A percentile compares a stretch with the other conserved stretches of the same genome.
Evolutionary conservation across 2,329 filamentous ascomycete species (phyloP).

Genomic region (Pseudohalonectria lignicola): DNA sequence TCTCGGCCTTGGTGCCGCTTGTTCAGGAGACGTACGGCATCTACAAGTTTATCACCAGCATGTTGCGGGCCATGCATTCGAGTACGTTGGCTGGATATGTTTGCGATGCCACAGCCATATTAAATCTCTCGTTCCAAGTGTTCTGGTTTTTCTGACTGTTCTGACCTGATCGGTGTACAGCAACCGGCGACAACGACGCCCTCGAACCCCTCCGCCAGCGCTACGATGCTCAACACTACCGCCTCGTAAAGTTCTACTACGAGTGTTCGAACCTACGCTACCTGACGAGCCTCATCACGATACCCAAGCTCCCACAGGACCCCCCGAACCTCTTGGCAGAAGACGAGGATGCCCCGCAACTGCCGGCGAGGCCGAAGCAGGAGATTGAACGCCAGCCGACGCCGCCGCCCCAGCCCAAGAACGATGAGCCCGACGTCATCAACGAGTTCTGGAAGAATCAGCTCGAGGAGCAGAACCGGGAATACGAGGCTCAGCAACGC

Average conservation of each 20-base stretch:
- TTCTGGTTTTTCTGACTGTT: slow-evolving; percentile 2
- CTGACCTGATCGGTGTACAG: slow-evolving; percentile 32
- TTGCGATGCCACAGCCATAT: neutral
- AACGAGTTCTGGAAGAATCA: slow-evolving; percentile 97
- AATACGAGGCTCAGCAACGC: slow-evolving; percentile 90
- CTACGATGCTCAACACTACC: slow-evolving; percentile 94
- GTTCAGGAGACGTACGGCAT: slow-evolving; percentile 98
- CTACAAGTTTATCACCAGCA: slow-evolving; percentile 99
- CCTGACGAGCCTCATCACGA: slow-evolving; percentile 88
- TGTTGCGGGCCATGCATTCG: slow-evolving; percentile 95
- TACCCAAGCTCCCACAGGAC: slow-evolving; percentile 90
- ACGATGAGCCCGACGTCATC: slow-evolving; percentile 85
- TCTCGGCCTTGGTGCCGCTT: slow-evolving; percentile 83
- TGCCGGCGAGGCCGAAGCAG: slow-evolving; percentile 72
- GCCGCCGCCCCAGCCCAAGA: slow-evolving; percentile 55
- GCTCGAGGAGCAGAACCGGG: slow-evolving; percentile 79
- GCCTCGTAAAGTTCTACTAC: slow-evolving; percentile 96
- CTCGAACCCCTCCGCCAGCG: slow-evolving; percentile 76
- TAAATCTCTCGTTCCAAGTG: no score
- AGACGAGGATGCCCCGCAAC: slow-evolving; percentile 70
- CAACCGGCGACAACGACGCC: slow-evolving; percentile 87
- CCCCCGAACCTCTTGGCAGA: slow-evolving; percentile 81
- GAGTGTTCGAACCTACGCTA: slow-evolving; percentile 97
- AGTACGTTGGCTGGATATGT: no score
- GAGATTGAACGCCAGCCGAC: slow-evolving; percentile 59